Percentiles rank a stretch among this genome's conserved stretches.
Conservation (phyloP, 495 filamentous ascomycete genomes). For the Corynascus novoguineensis region DNA sequence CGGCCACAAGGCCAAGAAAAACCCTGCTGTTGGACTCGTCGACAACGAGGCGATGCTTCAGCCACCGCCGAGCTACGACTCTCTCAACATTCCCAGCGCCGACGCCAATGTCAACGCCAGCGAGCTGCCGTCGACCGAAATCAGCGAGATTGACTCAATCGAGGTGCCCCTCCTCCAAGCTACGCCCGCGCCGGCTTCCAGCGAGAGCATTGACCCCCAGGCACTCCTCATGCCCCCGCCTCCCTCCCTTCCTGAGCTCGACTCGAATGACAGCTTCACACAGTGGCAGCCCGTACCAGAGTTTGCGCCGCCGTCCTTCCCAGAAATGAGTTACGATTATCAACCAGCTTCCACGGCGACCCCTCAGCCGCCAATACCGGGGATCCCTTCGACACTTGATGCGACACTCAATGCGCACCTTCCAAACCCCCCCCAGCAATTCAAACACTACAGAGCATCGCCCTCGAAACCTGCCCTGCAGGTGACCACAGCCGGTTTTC, state of each 20-base stretch:
- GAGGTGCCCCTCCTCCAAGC: constrained; percentile 20
- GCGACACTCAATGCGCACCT: neutral
- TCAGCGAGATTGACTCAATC: constrained; percentile 43
- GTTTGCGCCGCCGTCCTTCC: constrained; percentile 1
- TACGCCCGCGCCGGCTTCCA: constrained; percentile 10
- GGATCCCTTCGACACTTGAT: neutral
- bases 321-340: constrained; percentile 10
- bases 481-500: constrained; percentile 28
- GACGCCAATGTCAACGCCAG: constrained; percentile 10
- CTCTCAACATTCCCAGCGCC: constrained; percentile 21
- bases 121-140: constrained; percentile 40
- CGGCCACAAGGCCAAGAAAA: constrained; percentile 39
- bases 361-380: neutral
- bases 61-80: constrained; percentile 44
- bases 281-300: constrained; percentile 20
- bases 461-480: constrained; percentile 24
- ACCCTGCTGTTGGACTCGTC: constrained; percentile 8
- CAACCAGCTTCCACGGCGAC: neutral
- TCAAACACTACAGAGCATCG: neutral
- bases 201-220: constrained; percentile 29
- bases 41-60: constrained; percentile 21
- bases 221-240: constrained; percentile 20
- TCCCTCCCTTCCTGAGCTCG: constrained; percentile 29
- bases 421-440: neutral
- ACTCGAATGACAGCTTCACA: constrained; percentile 24